Percentiles rank a stretch among this genome's conserved stretches.
Evolutionary conservation across 2,329 filamentous ascomycete species (phyloP).

Genomic region (Pyrenochaeta sp.): DNA sequence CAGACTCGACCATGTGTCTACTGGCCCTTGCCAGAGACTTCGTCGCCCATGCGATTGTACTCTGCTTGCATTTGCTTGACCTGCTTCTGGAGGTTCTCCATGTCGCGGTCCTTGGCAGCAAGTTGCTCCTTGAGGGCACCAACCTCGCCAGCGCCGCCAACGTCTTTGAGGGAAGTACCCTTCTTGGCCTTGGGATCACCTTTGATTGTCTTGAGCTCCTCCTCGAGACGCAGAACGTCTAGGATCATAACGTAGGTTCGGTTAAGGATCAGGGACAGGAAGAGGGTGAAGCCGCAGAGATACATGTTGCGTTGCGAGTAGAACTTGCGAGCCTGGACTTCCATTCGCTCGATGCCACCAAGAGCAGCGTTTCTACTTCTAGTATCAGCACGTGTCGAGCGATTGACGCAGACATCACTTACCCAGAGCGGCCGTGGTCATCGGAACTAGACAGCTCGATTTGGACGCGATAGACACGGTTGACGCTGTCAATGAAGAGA

Average conservation of each 20-base stretch:
- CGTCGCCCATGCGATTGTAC: slow-evolving; percentile 85
- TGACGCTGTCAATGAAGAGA: slow-evolving; percentile 95
- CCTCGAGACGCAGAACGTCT: slow-evolving; percentile 89
- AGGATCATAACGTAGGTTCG: slow-evolving; percentile 98
- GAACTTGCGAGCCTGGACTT: slow-evolving; percentile 99
- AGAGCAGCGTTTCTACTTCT: slow-evolving; percentile 70
- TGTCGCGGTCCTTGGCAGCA: slow-evolving; percentile 78
- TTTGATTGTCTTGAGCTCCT: slow-evolving; percentile 86
- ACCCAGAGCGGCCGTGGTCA: slow-evolving; percentile 65
- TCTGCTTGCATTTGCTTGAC: slow-evolving; percentile 80
- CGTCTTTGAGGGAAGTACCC: slow-evolving; percentile 72
- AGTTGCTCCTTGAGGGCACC: slow-evolving; percentile 71
- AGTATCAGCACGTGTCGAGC: slow-evolving; percentile 16
- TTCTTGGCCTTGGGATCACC: slow-evolving; percentile 68
- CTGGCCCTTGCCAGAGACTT: slow-evolving; percentile 70
- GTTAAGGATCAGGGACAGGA: slow-evolving; percentile 98
- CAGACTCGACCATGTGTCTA: slow-evolving; percentile 51
- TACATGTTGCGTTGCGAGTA: slow-evolving; percentile 99
- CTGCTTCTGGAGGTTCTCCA: slow-evolving; percentile 93
- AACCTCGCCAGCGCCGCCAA: slow-evolving; percentile 79
- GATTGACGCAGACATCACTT: slow-evolving; percentile 38
- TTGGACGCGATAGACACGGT: slow-evolving; percentile 95
- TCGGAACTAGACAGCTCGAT: slow-evolving; percentile 78
- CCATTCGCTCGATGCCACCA: slow-evolving; percentile 88
- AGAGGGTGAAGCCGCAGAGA: slow-evolving; percentile 98